Evolutionary conservation across 495 filamentous ascomycete genomes (phyloP).

Genomic region (Pseudoneurospora amorphoporcata): DNA sequence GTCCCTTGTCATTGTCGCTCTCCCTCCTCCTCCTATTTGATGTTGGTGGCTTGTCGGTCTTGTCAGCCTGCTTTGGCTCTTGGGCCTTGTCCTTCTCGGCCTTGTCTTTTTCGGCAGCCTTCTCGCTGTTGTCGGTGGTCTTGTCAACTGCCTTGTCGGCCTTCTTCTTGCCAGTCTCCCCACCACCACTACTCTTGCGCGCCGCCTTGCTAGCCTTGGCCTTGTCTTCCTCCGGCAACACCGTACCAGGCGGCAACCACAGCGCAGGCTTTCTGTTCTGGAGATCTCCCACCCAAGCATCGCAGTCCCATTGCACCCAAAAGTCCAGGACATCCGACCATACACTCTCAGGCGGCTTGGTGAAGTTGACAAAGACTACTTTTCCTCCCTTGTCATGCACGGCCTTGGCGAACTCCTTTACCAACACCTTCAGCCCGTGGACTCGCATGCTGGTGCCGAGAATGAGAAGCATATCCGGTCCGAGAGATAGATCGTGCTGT

Average conservation of each 20-base stretch:
- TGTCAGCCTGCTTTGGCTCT: constrained; percentile 1
- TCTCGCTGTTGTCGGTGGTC: constrained; percentile 11
- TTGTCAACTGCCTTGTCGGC: constrained; percentile 9
- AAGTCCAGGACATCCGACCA: constrained; percentile 61
- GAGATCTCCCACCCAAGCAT: constrained; percentile 55
- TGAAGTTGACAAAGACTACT: constrained; percentile 59
- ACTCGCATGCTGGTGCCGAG: constrained; percentile 59
- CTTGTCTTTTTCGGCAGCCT: neutral
- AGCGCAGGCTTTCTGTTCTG: constrained; percentile 43
- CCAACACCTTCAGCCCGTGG: constrained; percentile 56
- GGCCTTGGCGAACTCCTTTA: constrained; percentile 59
- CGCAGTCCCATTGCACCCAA: constrained; percentile 62
- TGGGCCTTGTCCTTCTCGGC: neutral
- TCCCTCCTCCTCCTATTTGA: neutral
- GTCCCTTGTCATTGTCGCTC: neutral
- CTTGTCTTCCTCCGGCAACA: constrained; percentile 23
- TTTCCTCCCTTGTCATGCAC: constrained; percentile 53
- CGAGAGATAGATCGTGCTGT: constrained; percentile 49
- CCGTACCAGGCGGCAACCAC: constrained; percentile 39
- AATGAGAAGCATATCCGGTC: constrained; percentile 55
- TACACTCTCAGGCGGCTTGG: constrained; percentile 53
- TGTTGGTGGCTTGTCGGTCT: neutral
- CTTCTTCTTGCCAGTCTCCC: constrained; percentile 20
- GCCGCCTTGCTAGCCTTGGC: constrained; percentile 14
- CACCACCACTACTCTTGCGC: constrained; percentile 15